Base-by-base conservation (phyloP, 164 flowering plant species). In the Pachysandra terminalis region DNA sequence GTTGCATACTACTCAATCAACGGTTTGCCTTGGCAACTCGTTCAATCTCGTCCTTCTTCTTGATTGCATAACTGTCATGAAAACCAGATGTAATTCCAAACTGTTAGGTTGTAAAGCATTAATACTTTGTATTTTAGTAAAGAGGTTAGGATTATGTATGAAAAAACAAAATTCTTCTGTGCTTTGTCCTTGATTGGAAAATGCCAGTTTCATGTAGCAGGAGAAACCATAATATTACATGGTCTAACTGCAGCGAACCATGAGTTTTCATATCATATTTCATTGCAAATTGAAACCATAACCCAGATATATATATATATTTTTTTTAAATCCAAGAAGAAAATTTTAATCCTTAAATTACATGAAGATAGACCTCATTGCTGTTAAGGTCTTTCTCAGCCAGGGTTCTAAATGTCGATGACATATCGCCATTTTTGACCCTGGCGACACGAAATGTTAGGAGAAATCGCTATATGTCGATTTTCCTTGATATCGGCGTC, bases 1-100 rank as follows among this genome's bases (percentile, higher is more conserved):
- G n/a, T n/a, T n/a, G n/a, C 45, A 40, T 12, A 3, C 51, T 45
- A 1, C 27, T 21, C 63, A 63, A 59, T 77, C 66, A 80, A 74
- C 82, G 82, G 59, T 80, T 80, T 19, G 82, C 82, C 78, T 80
- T 80, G 57, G 80, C 80, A 69, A 80, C 82, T 22, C 82, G 76
- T 62, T 80, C 80, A 56, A 80, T 80, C 69, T 80, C 82, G 41
- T 80, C 82, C 63, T 81, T 81, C 79, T 78, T 81, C 61, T 81
- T 81, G 27, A 81, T 81, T 5, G 84, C 84, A 69, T 81, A 81
- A 59, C 84, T 81, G 81, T 37, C n/a, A 27, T 12, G 19, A n/a
- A 19, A 71, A 32, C 26, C 13, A 24, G 13, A 27, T 15, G 28
- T 25, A 19, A 12, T 19, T 65, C 28, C 13, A 28, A 54, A 9